Base-by-base conservation (phyloP, 371 early-diverging fungal genomes). In the Mucor plumbeus region DNA sequence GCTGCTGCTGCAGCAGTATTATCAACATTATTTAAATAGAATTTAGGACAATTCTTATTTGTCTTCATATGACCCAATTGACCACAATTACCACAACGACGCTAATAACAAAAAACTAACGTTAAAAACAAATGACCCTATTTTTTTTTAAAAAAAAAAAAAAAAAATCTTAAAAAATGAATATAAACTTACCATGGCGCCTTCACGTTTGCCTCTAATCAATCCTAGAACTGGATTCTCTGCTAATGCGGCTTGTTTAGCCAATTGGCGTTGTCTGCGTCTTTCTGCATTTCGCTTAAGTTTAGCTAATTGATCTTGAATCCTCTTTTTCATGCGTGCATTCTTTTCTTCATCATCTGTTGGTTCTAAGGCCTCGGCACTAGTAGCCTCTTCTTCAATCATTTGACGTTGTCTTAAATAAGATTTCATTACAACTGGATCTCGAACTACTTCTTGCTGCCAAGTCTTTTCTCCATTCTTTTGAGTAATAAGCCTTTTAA, bases 11-110 rank as follows among this genome's bases (percentile, higher is more conserved):
- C 36, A 33, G 55, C 33, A 38, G 57, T 44, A 21, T 55, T 47
- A 6, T 63, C 64, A 17, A 69, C 69, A 68, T 78, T 78, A 54
- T 74, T 75, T 4, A 78, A 39, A 63, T 86, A 82, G 54, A 86
- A 91, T 69, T 81, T 88, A 54, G 94, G 94, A 64, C 95, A 95
- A 59, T 87, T 91, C 59, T 90, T 89, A 75, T 94, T 95, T 5
- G 94, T 94, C 74, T 92, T 94, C 92, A 93, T 95, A 61, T 95
- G 95, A 17, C 95, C 95, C 13, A 89, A 72, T 67, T 89, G 85
- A 43, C 94, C 94, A 75, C 95, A 95, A 71, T 92, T 93, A 65
- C 94, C 91, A 73, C 94, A 95, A 26, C 86, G 83, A 35, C 92
- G 84, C 85, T 88, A 70, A 53, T 34, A 69, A 26, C 26, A 26